phyloP scores from a whole-genome alignment of 2,329 filamentous ascomycete species.

The Pyrenophora graminea region DNA sequence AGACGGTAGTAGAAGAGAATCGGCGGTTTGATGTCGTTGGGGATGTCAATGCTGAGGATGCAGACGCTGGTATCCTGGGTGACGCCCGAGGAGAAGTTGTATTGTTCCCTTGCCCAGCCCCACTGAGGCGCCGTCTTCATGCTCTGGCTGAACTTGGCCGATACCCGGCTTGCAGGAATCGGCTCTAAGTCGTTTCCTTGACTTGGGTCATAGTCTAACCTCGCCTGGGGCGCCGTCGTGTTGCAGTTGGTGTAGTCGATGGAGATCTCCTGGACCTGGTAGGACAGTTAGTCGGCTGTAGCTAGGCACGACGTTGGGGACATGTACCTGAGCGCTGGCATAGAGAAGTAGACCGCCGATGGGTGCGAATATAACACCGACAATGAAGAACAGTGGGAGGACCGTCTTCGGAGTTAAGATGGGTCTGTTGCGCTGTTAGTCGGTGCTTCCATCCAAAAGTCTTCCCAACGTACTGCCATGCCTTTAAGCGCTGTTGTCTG shows the following conservation, averaged over 20 bases:
- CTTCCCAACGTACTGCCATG: slow-evolving; percentile 81
- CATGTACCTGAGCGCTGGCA: slow-evolving; percentile 75
- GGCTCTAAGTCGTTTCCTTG: slow-evolving; percentile 43
- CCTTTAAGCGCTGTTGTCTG: slow-evolving; percentile 93
- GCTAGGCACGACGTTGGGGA: slow-evolving; percentile 25
- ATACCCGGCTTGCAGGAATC: slow-evolving; percentile 64
- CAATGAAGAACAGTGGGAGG: slow-evolving; percentile 84
- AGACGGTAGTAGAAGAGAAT: slow-evolving; percentile 94
- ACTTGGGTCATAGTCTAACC: slow-evolving; percentile 20
- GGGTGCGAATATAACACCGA: slow-evolving; percentile 90
- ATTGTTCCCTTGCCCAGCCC: slow-evolving; percentile 44
- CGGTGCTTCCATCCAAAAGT: background rate
- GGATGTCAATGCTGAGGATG: slow-evolving; percentile 76
- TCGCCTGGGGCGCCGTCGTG: slow-evolving; percentile 55
- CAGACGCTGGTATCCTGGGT: slow-evolving; percentile 59
- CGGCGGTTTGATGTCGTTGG: slow-evolving; percentile 76
- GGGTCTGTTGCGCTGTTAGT: slow-evolving; percentile 64
- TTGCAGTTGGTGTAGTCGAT: slow-evolving; percentile 88
- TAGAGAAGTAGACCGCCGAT: slow-evolving; percentile 86
- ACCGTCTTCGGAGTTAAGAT: slow-evolving; percentile 95
- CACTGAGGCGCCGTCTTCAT: slow-evolving; percentile 42
- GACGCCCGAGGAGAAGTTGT: slow-evolving; percentile 33
- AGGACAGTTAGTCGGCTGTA: slow-evolving; percentile 17
- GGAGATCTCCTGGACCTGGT: slow-evolving; percentile 82
- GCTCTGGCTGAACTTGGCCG: slow-evolving; percentile 70